Evolutionary conservation across 2,329 filamentous ascomycete genomes (phyloP), one percentile per base, ranked within the genome.

Genomic region (Endocalyx cinctus): DNA sequence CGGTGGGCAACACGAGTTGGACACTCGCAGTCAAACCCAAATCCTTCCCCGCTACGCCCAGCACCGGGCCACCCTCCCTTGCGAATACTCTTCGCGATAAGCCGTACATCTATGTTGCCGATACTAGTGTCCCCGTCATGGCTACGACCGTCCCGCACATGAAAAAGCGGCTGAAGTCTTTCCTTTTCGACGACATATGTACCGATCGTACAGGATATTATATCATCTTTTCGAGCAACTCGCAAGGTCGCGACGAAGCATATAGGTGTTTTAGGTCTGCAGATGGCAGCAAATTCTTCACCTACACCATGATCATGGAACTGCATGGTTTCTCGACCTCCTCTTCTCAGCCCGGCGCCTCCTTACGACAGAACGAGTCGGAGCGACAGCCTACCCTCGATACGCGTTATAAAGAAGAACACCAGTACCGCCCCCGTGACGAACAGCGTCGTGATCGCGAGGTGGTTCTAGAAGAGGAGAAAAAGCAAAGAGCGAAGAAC

Each of bases 51-150:
- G 22, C 29, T 14, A 52, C 79, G 7, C 66, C 86, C 17, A 85
- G 89, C 55, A 67, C 72, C 20, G n/a, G n/a, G n/a, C n/a, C n/a
- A n/a, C 76, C 78, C 31, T 77, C 75, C 4, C 72, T 94, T 27
- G 65, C 84, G 15, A 66, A 74, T 20, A 79, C 81, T 43, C 77
- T 96, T 32, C 79, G 82, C 52, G 76, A 79, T 32, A 81, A 86
- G 38, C 92, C 92, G 1, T 96, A 95, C 55, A 81, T 97, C 23
- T 96, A 94, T 55, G 83, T 98, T 37, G 74, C 87, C n/a, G 78
- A 86, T 46, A 77, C 81, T 39, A 88, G 84, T 47, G 90, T 98
- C 2, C 92, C 92, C 2, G 84, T 94, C 10, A 77, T 96, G 53
- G 73, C 75, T 19, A 84, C 87, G 16, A 97, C 90, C 1, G 77